Evolutionary conservation across 139 green algal species (phyloP).

Genomic region (Coelastrella sp.): DNA sequence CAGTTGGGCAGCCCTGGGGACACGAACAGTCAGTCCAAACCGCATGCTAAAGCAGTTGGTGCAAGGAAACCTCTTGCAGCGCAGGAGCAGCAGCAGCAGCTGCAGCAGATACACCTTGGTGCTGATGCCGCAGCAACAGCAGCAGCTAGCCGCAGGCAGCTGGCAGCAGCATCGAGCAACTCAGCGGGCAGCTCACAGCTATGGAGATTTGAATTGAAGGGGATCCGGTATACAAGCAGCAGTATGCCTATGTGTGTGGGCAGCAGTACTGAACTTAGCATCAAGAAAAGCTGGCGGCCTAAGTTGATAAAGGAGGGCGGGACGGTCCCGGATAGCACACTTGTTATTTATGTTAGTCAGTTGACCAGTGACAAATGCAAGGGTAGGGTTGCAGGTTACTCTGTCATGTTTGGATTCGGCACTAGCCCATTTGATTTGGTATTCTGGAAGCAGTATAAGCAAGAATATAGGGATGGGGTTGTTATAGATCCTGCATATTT

Average conservation of each 20-base stretch:
- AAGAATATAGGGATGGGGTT: conserved; percentile 21
- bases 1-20: too few species aligned
- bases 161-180: neutral
- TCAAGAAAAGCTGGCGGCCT: conserved; percentile 20
- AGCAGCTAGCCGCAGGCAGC: neutral
- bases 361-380: conserved; percentile 17
- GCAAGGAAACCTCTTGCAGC: neutral
- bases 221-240: conserved; percentile 1
- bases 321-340: neutral
- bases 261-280: neutral
- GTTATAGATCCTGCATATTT: conserved; percentile 21
- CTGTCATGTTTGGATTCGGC: conserved; percentile 7
- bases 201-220: conserved; percentile 13
- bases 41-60: too few species aligned
- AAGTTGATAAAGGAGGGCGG: neutral
- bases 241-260: conserved; percentile 18
- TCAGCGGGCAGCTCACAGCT: neutral
- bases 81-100: neutral
- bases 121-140: neutral
- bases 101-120: neutral
- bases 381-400: conserved; percentile 7
- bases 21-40: too few species aligned
- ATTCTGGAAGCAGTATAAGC: conserved; percentile 29
- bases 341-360: conserved; percentile 5
- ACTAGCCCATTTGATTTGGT: conserved; percentile 20